Base-by-base conservation (phyloP, 208 protist genomes). In the Angomonas ambiguus region DNA sequence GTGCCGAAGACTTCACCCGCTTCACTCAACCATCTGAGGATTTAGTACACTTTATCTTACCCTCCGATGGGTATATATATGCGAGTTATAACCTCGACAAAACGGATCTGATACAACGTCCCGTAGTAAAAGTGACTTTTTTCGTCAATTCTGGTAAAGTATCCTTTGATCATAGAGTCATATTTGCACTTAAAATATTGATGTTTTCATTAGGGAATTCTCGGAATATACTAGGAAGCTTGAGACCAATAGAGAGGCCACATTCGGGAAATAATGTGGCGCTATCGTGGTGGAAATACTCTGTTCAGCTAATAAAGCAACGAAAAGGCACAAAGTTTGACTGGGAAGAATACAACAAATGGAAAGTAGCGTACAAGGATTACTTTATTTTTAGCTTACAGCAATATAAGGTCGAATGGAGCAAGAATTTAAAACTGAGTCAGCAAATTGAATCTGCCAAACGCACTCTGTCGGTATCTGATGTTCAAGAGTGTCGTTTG, bases 311-410 rank as follows among this genome's bases (percentile, higher is more conserved):
- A 18, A 55, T 42, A 41, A 65, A 53, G 8, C 41, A 53, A 0
- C 30, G 56, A 61, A 62, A 65, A 28, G 13, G 55, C 5, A 41
- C 35, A 45, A 65, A 42, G 55, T 81, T 81, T 55, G 49, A 69
- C 61, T 82, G 76, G 76, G 20, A 48, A 30, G 3, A 38, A 25
- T 82, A 77, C 48, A n/a, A 69, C 51, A 34, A 77, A 11, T 73
- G 71, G 49, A 82, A 77, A 30, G 45, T 32, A 28, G 62, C 57
- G 57, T 77, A 69, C 56, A 61, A 71, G 16, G 69, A 71, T 25
- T 82, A 82, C 42, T 82, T 63, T 67, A 18, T 71, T 28, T 70
- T 53, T 24, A 69, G 11, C 49, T 60, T 65, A 5, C 8, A 25
- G 2, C 38, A 64, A 28, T 33, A 51, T 18, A 45, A 64, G 2